A percentile compares a stretch with the other conserved stretches of the same genome.
Evolutionary conservation across 2,329 filamentous ascomycete species (phyloP).

Genomic region (Aspergillus sergii): DNA sequence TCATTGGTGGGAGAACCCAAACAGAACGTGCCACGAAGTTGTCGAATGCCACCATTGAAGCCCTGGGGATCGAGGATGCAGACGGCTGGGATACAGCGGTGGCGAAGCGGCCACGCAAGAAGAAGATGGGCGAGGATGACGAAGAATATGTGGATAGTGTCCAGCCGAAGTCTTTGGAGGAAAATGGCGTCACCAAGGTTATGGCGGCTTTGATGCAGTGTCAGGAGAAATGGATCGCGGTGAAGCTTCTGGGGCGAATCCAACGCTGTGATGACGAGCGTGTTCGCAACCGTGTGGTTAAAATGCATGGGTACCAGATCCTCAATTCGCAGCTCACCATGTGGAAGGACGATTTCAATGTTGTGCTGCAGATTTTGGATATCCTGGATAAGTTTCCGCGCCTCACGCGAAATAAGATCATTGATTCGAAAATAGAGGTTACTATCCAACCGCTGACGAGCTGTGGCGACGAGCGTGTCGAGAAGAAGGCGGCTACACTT

Average conservation of each 20-base stretch:
- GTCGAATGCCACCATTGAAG: conserved; percentile 85
- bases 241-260: conserved; percentile 88
- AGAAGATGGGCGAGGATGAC: conserved; percentile 87
- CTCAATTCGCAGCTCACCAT: conserved; percentile 82
- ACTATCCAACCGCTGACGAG: conserved; percentile 70
- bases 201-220: conserved; percentile 97
- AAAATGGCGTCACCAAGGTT: conserved; percentile 85
- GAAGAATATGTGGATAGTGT: conserved; percentile 94
- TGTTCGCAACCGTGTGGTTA: conserved; percentile 84
- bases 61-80: conserved; percentile 88
- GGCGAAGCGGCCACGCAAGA: conserved; percentile 87
- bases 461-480: conserved; percentile 74
- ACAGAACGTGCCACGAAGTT: conserved; percentile 93
- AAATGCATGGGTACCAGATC: conserved; percentile 97
- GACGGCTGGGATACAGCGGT: conserved; percentile 91
- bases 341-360: conserved; percentile 87
- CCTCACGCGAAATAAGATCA: conserved; percentile 94
- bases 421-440: conserved; percentile 90
- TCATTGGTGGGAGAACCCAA: conserved; percentile 96
- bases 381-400: conserved; percentile 88
- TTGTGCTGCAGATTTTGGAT: conserved; percentile 84
- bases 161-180: conserved; percentile 75
- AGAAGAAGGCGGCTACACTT: conserved; percentile 69
- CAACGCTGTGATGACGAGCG: conserved; percentile 84
- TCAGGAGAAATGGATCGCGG: conserved; percentile 99